phyloP scores from a whole-genome alignment of 768 basidiomycete genomes.

The Sarcomyxa edulis region DNA sequence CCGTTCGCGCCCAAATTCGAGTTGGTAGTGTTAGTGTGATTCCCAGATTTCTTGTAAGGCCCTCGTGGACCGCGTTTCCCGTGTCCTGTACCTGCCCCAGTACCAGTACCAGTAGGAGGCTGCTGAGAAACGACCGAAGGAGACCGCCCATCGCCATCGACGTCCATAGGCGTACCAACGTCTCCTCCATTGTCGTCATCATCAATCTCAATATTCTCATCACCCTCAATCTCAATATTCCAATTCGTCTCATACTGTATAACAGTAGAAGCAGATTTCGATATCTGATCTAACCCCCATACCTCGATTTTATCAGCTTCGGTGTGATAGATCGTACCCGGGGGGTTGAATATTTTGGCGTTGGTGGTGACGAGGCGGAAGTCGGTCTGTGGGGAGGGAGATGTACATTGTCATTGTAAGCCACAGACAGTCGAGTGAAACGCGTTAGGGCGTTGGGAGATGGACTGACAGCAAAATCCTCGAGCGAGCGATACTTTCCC shows the following conservation, averaged over 20 bases:
- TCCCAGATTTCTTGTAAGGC: slow-evolving; percentile 44
- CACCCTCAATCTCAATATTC: slow-evolving; percentile 76
- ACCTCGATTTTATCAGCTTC: slow-evolving; percentile 70
- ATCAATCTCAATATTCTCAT: slow-evolving; percentile 39
- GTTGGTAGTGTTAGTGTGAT: slow-evolving; percentile 18
- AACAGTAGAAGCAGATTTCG: slow-evolving; percentile 63
- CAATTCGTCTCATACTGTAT: slow-evolving; percentile 82
- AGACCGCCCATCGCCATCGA: slow-evolving; percentile 40
- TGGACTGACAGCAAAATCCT: slow-evolving; percentile 67
- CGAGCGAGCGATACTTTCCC: slow-evolving; percentile 74
- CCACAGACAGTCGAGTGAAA: slow-evolving; percentile 1
- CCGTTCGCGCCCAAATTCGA: no score
- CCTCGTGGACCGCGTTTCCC: slow-evolving; percentile 43
- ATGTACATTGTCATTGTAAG: slow-evolving; percentile 9
- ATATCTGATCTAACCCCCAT: slow-evolving; percentile 72
- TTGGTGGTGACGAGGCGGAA: slow-evolving; percentile 69
- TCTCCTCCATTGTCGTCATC: slow-evolving; percentile 40
- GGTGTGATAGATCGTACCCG: slow-evolving; percentile 64
- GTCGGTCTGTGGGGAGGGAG: slow-evolving; percentile 46
- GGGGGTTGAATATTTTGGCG: slow-evolving; percentile 73
- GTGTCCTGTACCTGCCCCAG: neutral
- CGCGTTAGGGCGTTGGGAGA: neutral
- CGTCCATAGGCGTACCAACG: slow-evolving; percentile 38
- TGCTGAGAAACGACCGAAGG: slow-evolving; percentile 39
- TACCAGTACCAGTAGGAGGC: slow-evolving; percentile 24